phyloP scores from a whole-genome alignment of 73 alveolate genomes.

The Paraurostyla sp. region DNA sequence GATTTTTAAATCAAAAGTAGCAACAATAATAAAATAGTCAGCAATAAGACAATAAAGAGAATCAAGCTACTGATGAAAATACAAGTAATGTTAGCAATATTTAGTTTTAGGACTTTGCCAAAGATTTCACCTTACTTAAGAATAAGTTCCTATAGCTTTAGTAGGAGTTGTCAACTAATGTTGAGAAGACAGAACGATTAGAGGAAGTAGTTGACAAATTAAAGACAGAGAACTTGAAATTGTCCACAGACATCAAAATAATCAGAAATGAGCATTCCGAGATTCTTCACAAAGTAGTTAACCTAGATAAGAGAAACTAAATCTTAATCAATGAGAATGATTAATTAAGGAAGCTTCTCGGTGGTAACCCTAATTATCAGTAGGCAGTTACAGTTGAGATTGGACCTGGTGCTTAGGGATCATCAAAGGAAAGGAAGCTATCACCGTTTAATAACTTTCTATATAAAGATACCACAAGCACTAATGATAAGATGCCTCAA shows the following conservation, averaged over 20 bases:
- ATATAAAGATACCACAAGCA: background rate
- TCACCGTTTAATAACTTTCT: constrained; percentile 3
- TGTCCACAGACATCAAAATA: constrained; percentile 62
- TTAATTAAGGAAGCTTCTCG: background rate
- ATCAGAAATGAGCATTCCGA: constrained; percentile 67
- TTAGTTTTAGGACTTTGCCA: constrained; percentile 19
- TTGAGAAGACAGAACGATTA: constrained; percentile 1
- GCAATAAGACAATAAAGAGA: background rate
- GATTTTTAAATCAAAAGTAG: background rate
- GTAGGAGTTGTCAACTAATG: background rate
- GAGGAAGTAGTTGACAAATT: constrained; percentile 48
- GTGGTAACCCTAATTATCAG: too few species aligned
- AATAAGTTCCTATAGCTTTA: background rate
- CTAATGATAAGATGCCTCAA: background rate
- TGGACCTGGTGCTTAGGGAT: background rate
- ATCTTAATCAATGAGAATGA: background rate
- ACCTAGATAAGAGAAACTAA: background rate
- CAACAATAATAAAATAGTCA: background rate
- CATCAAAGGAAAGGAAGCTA: background rate
- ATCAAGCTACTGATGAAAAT: too few species aligned
- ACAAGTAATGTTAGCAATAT: too few species aligned
- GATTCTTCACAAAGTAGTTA: background rate
- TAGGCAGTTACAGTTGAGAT: too few species aligned
- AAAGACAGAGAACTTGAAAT: constrained; percentile 65
- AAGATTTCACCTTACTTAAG: constrained; percentile 38